Evolutionary conservation across 352 stramenopile species (phyloP), one percentile per base, ranked within the genome.

Genomic region (Phytophthora pluvialis): DNA sequence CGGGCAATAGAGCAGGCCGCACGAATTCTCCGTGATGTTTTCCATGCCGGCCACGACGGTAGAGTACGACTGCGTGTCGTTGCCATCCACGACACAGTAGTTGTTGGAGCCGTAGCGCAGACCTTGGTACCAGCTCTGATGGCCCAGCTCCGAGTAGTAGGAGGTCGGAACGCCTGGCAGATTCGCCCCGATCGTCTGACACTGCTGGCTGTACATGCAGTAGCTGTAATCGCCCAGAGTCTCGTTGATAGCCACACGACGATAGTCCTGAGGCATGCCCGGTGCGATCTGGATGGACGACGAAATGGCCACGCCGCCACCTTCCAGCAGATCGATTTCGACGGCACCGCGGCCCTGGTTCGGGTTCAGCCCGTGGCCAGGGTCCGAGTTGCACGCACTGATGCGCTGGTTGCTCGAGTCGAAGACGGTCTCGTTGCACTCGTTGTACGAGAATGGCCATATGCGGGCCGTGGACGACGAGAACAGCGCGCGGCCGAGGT

Each of bases 291-390:
- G 83, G 40, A 93, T 88, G 3, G 83, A 93, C 11, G 81, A 91
- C 38, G 81, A 91, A 53, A 90, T 89, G 1, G 72, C 83, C 6
- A 76, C 57, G 2, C 81, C 83, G 15, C 81, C 81, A 26, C 81
- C 91, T 85, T 99, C 96, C 21, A 99, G 73, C 15, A 99, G 77
- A 79, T 99, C 96, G 69, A 99, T 98, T 72, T 99, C 96, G 0
- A 95, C 94, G 32, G 94, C 91, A 45, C 96, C 96, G 13, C 96
- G 84, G 16, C 96, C 96, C 28, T 88, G 70, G 45, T 88, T 83
- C 3, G 88, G 77, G 78, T 98, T 89, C 70, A 99, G 66, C 0
- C 94, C 95, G 70, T 88, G 97, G 40, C 98, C 95, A 55, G 97
- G 95, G 46, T 89, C 78, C 7, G 70, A 55, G 66, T 98, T 88